Evolutionary conservation across 2,329 filamentous ascomycete species (phyloP), one percentile per base, ranked within the genome.

Genomic region (Alternaria arborescens): DNA sequence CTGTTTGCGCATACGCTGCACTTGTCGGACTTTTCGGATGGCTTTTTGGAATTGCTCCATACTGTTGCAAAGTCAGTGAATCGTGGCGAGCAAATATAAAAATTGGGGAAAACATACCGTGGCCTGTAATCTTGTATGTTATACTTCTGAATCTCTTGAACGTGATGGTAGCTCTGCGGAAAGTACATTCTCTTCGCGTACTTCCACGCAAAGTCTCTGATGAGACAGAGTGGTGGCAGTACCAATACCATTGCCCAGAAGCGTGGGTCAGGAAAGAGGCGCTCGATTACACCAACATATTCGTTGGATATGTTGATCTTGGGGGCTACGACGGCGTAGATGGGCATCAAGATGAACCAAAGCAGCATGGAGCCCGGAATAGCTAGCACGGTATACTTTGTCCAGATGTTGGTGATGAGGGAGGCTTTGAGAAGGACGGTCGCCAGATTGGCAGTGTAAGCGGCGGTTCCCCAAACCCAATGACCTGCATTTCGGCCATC

Each of bases 11-110:
- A 98, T 99, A 66, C 95, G 91, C 82, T 98, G 95, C 41, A 98
- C 95, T 81, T 99, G 95, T 52, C 95, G 89, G 54, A 99, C 95
- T 82, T 99, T 99, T 73, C 95, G 91, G 75, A 99, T 98, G 22
- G 95, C 95, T 82, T 99, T 99, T 82, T 99, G 95, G 85, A 99
- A 99, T 81, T 99, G 95, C 76, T 99, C 95, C 95, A 99, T 99
- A 75, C 92, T 94, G 65, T 63, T 22, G 5, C 5, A 22, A 12
- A 5, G 20, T 64, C 5, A 64, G 55, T 36, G 36, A n/a, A 11
- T 34, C 30, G 30, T 44, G 22, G 8, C 20, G 36, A 22, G 22
- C 40, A 32, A 30, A 8, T n/a, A 20, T n/a, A 8, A 12, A 28
- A 12, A 32, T 5, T 6, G 5, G 8, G 26, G 28, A n/a, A 22